These are phyloP conservation scores for Pythium sp. DNA, from an alignment of 352 stramenopile genomes.

Conservation along the genomic window DNA sequence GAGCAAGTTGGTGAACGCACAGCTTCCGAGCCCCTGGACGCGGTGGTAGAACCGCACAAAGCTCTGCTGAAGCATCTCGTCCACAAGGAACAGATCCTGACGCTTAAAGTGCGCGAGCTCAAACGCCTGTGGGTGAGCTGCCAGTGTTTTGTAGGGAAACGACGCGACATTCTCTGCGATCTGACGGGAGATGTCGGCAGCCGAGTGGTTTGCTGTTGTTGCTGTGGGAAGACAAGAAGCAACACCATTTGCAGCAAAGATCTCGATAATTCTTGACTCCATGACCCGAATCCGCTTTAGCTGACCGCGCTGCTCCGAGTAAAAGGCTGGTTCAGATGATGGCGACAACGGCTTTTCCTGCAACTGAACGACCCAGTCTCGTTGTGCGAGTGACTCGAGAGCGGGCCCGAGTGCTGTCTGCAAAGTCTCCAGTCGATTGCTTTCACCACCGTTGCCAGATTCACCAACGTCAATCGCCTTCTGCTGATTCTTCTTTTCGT, in stretches of 20 bases:
- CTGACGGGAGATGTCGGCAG: constrained; percentile 47
- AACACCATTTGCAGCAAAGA: constrained; percentile 42
- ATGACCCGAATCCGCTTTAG: constrained; percentile 55
- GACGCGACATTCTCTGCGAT: constrained; percentile 57
- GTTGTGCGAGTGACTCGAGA: constrained; percentile 35
- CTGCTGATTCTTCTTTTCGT: constrained; percentile 29
- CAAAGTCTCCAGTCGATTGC: constrained; percentile 19
- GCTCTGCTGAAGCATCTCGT: constrained; percentile 61
- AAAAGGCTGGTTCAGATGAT: constrained; percentile 23
- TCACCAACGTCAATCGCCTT: not conserved
- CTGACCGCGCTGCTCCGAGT: constrained; percentile 48
- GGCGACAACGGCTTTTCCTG: not conserved
- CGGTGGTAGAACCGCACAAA: constrained; percentile 50
- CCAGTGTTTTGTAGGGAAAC: constrained; percentile 50
- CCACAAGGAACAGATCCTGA: constrained; percentile 78
- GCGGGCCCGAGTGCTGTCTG: constrained; percentile 21
- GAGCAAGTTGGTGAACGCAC: constrained; percentile 52
- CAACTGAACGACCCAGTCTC: constrained; percentile 37
- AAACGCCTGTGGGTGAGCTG: constrained; percentile 32
- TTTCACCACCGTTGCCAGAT: constrained; percentile 4
- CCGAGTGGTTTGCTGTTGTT: constrained; percentile 20
- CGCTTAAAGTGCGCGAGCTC: constrained; percentile 75
- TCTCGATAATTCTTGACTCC: constrained; percentile 46
- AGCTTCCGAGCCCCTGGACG: constrained; percentile 63
- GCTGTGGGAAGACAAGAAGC: not conserved